Evolutionary conservation across 163 green algal genomes (phyloP).

Genomic region (Volvox carteri): DNA sequence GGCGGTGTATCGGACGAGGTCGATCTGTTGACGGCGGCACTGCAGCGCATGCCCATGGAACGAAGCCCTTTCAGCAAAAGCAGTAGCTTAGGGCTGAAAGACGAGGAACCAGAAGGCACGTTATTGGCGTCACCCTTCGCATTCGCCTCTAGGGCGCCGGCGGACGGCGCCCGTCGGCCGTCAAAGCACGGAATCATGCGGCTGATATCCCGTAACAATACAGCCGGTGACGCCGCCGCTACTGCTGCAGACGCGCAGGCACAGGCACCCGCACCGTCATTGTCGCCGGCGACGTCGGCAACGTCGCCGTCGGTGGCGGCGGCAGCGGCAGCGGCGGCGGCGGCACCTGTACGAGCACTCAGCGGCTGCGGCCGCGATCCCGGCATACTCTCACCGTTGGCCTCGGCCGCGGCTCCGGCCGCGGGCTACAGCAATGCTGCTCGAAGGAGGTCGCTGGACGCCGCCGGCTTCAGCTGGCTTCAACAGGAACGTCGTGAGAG

Average conservation of each 20-base stretch:
- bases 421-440: not conserved
- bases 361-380: not conserved
- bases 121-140: too few relatives aligned
- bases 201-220: not conserved
- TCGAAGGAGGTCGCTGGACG: not conserved
- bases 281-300: not conserved
- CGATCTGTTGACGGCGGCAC: not conserved
- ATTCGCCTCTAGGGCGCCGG: too few relatives aligned
- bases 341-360: not conserved
- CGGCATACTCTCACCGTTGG: not conserved
- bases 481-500: not conserved
- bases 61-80: not conserved
- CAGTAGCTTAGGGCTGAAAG: not conserved
- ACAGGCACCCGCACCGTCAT: not conserved
- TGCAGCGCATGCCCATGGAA: not conserved
- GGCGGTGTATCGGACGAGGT: not conserved
- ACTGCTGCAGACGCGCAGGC: not conserved
- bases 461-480: not conserved
- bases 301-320: too few relatives aligned
- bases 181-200: not conserved
- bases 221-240: not conserved
- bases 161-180: too few relatives aligned
- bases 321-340: not conserved
- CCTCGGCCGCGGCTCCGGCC: not conserved
- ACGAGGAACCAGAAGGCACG: too few relatives aligned